Evolutionary conservation across 2,329 filamentous ascomycete species (phyloP).

Genomic region (Phyllosticta paracitricarpa): DNA sequence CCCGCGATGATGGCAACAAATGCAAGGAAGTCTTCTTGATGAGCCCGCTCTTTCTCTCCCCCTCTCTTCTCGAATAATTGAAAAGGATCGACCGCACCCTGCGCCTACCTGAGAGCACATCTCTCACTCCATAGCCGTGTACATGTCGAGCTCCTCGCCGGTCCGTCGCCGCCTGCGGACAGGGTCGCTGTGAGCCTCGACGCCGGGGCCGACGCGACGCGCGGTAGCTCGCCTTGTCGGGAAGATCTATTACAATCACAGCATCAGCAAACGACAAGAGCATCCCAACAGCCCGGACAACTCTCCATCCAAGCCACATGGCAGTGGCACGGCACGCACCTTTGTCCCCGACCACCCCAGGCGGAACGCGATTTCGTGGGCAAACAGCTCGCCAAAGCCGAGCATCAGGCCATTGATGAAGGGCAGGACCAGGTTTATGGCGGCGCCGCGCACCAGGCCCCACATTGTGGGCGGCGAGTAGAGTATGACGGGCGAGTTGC

Average conservation of each 20-base stretch:
- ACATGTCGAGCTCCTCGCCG: slow-evolving; percentile 50
- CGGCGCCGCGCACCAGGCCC: slow-evolving; percentile 75
- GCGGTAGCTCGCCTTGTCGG: slow-evolving; percentile 49
- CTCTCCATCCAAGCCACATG: no score
- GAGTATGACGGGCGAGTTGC: slow-evolving; percentile 62
- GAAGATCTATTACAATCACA: slow-evolving; percentile 39
- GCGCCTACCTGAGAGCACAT: not conserved
- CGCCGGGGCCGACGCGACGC: slow-evolving; percentile 66
- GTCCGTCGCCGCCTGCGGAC: slow-evolving; percentile 43
- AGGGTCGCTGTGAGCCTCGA: slow-evolving; percentile 65
- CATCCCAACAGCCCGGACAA: no score
- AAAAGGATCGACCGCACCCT: no score
- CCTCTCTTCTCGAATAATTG: no score
- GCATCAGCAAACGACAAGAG: not conserved
- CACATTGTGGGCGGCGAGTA: slow-evolving; percentile 85
- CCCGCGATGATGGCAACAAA: no score
- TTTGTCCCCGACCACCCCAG: slow-evolving; percentile 91
- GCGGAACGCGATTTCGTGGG: slow-evolving; percentile 87
- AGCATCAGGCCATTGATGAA: slow-evolving; percentile 98
- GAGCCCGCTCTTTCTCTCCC: no score
- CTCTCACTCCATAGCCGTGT: slow-evolving; percentile 56
- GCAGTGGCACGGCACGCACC: slow-evolving; percentile 39
- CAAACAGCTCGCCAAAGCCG: slow-evolving; percentile 92
- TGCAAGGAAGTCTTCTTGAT: no score
- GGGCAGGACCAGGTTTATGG: slow-evolving; percentile 89